Evolutionary conservation across 2,329 filamentous ascomycete genomes (phyloP).

Genomic region (Epicoccum nigrum): DNA sequence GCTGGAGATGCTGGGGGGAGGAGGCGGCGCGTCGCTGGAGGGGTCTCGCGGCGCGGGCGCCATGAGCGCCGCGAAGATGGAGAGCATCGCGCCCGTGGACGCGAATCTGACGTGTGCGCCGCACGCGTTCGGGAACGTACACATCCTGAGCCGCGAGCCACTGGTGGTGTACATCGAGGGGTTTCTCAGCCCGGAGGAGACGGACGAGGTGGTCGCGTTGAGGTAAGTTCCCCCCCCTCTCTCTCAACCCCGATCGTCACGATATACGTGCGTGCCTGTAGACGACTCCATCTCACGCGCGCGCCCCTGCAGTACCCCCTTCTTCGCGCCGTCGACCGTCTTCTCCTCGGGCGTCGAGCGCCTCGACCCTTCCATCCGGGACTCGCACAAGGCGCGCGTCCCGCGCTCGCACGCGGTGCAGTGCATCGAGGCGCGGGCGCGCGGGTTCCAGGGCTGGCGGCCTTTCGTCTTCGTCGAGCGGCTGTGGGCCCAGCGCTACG

Average conservation of each 20-base stretch:
- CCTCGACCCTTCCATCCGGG: conserved; percentile 57
- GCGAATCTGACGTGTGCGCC: conserved; percentile 46
- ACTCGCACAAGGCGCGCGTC: conserved; percentile 58
- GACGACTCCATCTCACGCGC: too few species aligned
- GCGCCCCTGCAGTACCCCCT: conserved; percentile 50
- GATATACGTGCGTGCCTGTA: too few species aligned
- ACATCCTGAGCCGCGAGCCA: conserved; percentile 60
- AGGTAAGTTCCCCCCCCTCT: conserved; percentile 60
- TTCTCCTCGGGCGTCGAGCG: conserved; percentile 57
- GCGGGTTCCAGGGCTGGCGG: conserved; percentile 66
- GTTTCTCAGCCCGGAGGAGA: conserved; percentile 58
- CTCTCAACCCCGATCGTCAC: too few species aligned
- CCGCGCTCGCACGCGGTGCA: conserved; percentile 55
- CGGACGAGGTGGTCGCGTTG: conserved; percentile 57
- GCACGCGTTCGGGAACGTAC: conserved; percentile 49
- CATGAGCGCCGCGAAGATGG: conserved; percentile 32
- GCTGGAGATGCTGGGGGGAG: conserved; percentile 21
- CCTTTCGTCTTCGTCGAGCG: conserved; percentile 64
- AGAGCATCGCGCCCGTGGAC: too few species aligned
- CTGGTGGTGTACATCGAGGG: conserved; percentile 65
- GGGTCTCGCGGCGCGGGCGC: conserved; percentile 15
- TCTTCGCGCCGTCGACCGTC: conserved; percentile 62
- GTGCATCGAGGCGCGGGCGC: conserved; percentile 65
- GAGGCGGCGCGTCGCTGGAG: conserved; percentile 8
- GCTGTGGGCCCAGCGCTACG: conserved; percentile 66